These are phyloP conservation scores for Alisma plantagoaquatica DNA, from an alignment of 106 monocot genomes.

Conservation along the genomic window DNA sequence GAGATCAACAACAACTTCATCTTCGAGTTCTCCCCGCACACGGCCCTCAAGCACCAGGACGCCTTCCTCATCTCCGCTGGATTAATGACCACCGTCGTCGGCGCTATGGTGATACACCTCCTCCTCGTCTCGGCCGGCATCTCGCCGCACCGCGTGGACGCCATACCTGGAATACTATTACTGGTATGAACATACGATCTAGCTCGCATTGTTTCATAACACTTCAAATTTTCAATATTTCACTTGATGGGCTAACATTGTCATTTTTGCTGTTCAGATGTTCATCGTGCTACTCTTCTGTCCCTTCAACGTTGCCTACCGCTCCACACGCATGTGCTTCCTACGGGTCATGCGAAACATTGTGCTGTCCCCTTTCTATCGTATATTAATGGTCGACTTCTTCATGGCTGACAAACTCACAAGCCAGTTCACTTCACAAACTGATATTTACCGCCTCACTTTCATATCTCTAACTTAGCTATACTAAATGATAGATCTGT, in stretches of 20 bases:
- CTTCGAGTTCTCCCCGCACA: slow-evolving; percentile 72
- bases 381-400: slow-evolving; percentile 83
- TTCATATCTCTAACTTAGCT: no score
- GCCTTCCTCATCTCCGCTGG: slow-evolving; percentile 87
- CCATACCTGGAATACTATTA: slow-evolving; percentile 49
- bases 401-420: slow-evolving; percentile 99
- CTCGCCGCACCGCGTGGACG: slow-evolving; percentile 26
- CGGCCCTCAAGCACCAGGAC: slow-evolving; percentile 72
- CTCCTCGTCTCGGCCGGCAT: slow-evolving; percentile 32
- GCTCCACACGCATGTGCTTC: slow-evolving; percentile 72
- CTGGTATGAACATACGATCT: no score
- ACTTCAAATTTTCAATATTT: no score
- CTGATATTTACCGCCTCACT: background rate
- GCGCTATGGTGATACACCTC: slow-evolving; percentile 65
- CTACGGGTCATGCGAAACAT: slow-evolving; percentile 84
- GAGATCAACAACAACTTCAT: slow-evolving; percentile 96
- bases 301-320: slow-evolving; percentile 84
- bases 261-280: slow-evolving; percentile 33
- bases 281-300: slow-evolving; percentile 45
- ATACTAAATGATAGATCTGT: background rate
- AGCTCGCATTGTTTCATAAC: no score
- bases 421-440: slow-evolving; percentile 54
- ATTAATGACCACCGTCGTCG: slow-evolving; percentile 78
- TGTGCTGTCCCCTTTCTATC: slow-evolving; percentile 76
- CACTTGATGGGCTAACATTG: no score